These are phyloP conservation scores for Trametes meyenii DNA, from an alignment of 768 basidiomycete species.

Conservation along the genomic window DNA sequence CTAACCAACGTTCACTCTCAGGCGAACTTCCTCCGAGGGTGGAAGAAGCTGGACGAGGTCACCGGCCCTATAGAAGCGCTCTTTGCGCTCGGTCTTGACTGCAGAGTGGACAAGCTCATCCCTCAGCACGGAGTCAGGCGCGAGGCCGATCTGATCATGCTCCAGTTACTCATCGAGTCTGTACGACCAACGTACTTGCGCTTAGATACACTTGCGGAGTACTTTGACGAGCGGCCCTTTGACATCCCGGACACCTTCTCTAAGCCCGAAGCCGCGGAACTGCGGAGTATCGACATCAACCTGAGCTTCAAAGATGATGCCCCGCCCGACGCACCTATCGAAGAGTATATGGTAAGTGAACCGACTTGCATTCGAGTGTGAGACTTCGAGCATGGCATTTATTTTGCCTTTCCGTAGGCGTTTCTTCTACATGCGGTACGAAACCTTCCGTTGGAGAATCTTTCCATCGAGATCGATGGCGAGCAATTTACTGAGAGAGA, in stretches of 20 bases:
- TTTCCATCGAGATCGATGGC: not conserved
- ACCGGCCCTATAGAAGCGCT: not conserved
- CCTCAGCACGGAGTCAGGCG: not conserved
- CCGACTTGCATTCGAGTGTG: not conserved
- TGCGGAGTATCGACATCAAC: not conserved
- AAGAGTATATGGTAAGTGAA: not conserved
- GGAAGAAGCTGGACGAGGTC: not conserved
- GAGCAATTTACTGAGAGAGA: not conserved
- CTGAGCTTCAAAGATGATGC: not conserved
- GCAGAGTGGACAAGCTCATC: not conserved
- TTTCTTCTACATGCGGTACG: not conserved
- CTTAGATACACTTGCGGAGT: not conserved
- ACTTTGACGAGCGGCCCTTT: not conserved
- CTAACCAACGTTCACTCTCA: not conserved
- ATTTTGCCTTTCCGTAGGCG: not conserved
- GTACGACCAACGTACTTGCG: not conserved
- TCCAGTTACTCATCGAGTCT: not conserved
- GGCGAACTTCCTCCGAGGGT: not conserved
- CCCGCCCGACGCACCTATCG: not conserved
- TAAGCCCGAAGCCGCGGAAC: not conserved
- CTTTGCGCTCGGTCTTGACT: not conserved
- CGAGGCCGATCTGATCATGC: not conserved
- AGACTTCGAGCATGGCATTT: not conserved
- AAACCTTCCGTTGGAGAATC: not conserved
- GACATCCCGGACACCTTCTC: not conserved